Conservation (phyloP, 495 filamentous ascomycete species). For the Entonaema liquescens region DNA sequence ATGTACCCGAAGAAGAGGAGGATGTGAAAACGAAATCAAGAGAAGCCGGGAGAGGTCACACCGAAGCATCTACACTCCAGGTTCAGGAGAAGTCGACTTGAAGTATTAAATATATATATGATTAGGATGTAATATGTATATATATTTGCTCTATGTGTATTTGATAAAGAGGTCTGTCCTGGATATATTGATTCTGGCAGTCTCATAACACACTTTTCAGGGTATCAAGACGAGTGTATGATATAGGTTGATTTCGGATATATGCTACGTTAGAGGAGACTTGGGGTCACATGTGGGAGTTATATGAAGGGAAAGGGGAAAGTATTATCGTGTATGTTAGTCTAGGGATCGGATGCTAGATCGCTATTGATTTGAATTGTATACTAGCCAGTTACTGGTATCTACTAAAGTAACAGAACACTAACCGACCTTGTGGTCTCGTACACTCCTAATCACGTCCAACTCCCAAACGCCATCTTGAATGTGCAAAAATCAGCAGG, state of each 20-base stretch:
- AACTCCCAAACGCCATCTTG: conserved; percentile 29
- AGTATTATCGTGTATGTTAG: neutral
- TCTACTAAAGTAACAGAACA: conserved; percentile 19
- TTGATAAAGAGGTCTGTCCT: neutral
- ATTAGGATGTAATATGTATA: neutral
- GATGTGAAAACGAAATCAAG: conserved; percentile 17
- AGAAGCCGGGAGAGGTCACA: neutral
- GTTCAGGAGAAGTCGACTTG: conserved; percentile 11
- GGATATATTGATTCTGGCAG: neutral
- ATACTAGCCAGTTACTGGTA: conserved; percentile 12
- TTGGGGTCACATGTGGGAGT: neutral
- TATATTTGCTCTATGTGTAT: neutral
- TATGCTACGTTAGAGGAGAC: neutral
- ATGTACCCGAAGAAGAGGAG: conserved; percentile 18
- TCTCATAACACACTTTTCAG: neutral
- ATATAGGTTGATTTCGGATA: neutral
- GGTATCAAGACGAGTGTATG: neutral
- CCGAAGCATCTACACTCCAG: neutral
- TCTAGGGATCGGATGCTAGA: neutral
- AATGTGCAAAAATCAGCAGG: conserved; percentile 4
- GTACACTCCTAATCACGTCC: conserved; percentile 18
- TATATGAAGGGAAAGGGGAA: neutral
- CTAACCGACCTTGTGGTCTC: conserved; percentile 26
- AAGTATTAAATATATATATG: neutral
- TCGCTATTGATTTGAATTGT: neutral